Percentiles rank a stretch among this genome's conserved stretches.
These are phyloP conservation scores for Naganishia antarctica DNA, from an alignment of 768 basidiomycete species.

Conservation along the genomic window DNA sequence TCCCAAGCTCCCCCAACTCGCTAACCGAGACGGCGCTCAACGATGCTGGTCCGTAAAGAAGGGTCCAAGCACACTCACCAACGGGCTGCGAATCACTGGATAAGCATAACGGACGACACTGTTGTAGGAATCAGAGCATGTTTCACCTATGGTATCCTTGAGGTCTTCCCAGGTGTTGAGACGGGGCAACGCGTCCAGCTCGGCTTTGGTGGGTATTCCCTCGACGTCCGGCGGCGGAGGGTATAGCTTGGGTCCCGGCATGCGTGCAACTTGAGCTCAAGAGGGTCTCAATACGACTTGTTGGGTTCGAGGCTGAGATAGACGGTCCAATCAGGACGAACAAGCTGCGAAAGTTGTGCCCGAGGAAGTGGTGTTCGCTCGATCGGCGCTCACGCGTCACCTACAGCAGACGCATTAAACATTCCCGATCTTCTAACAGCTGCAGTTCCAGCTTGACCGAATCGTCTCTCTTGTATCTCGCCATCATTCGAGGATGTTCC, in stretches of 20 bases:
- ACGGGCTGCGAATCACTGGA: neutral
- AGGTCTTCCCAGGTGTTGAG: constrained; percentile 47
- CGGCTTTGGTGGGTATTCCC: constrained; percentile 44
- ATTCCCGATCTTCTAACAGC: too few relatives aligned
- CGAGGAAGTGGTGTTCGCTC: too few relatives aligned
- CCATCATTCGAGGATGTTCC: too few relatives aligned
- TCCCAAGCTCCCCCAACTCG: constrained; percentile 23
- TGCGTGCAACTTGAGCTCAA: neutral
- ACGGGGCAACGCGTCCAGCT: constrained; percentile 43
- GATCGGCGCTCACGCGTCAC: too few relatives aligned
- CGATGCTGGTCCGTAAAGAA: neutral
- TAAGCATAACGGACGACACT: neutral
- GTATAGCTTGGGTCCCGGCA: constrained; percentile 37
- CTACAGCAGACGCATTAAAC: too few relatives aligned
- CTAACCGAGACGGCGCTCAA: neutral
- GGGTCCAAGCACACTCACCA: neutral
- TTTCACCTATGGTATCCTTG: constrained; percentile 26
- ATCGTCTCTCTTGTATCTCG: too few relatives aligned
- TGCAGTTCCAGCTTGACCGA: too few relatives aligned
- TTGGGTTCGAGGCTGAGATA: too few relatives aligned
- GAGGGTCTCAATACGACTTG: too few relatives aligned
- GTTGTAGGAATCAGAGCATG: too few relatives aligned
- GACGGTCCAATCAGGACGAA: too few relatives aligned
- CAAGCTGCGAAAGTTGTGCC: too few relatives aligned
- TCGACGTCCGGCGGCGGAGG: constrained; percentile 34